phyloP scores from a whole-genome alignment of 2,329 filamentous ascomycete species.

The Aspergillus pseudotamarii region DNA sequence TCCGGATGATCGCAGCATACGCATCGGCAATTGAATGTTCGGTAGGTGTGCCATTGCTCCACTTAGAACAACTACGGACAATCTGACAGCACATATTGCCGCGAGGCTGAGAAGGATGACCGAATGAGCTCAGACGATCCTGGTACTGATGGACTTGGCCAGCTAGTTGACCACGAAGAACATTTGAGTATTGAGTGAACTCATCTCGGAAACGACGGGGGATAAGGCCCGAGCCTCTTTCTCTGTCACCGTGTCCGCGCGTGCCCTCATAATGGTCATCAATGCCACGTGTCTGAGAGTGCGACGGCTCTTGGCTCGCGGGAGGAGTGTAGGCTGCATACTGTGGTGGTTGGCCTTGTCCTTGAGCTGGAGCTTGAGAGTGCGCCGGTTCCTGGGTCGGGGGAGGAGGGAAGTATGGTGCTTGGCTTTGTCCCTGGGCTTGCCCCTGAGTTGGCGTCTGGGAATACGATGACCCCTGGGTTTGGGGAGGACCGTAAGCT shows the following conservation, averaged over 20 bases:
- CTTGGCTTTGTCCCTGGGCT: neutral
- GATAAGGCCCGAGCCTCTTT: constrained; percentile 31
- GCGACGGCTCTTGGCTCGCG: constrained; percentile 33
- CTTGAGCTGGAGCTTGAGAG: neutral
- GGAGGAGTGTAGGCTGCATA: constrained; percentile 42
- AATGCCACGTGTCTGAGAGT: constrained; percentile 37
- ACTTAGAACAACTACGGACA: constrained; percentile 84
- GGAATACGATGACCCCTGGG: neutral
- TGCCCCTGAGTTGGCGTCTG: neutral
- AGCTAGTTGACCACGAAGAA: constrained; percentile 43
- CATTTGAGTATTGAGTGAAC: constrained; percentile 40
- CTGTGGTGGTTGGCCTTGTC: constrained; percentile 39
- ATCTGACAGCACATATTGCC: constrained; percentile 45
- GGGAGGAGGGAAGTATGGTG: constrained; percentile 1
- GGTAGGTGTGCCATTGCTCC: constrained; percentile 87
- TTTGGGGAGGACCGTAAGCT: neutral
- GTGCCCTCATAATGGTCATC: constrained; percentile 38
- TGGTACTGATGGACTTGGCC: constrained; percentile 50
- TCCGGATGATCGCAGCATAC: constrained; percentile 80
- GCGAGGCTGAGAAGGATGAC: constrained; percentile 26
- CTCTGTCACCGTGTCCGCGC: constrained; percentile 36
- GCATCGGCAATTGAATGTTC: constrained; percentile 86
- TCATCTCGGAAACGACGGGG: constrained; percentile 42
- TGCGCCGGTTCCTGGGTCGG: neutral
- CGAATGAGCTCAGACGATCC: constrained; percentile 35